These are phyloP conservation scores for Allomyces arbusculus DNA, from an alignment of 192 early-diverging fungal species.

Conservation along the genomic window DNA sequence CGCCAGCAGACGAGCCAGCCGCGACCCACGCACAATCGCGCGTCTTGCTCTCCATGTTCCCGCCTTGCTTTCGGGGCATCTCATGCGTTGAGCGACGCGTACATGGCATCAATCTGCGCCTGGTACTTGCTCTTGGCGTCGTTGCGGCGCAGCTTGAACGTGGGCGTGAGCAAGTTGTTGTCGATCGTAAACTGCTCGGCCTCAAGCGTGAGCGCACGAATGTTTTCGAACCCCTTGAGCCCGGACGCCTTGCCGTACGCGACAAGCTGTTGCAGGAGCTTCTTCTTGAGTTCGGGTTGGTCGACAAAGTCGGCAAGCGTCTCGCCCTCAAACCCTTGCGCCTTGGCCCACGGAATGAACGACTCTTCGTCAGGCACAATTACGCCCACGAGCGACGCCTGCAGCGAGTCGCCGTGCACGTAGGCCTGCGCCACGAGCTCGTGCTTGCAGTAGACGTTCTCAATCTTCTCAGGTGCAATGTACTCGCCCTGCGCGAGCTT, in stretches of 20 bases:
- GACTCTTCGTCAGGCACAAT: slow-evolving; percentile 60
- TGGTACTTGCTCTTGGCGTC: slow-evolving; percentile 48
- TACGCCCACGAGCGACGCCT: slow-evolving; percentile 65
- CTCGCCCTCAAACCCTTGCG: slow-evolving; percentile 10
- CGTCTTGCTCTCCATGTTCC: no score
- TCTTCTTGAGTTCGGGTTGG: slow-evolving; percentile 23
- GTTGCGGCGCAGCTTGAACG: slow-evolving; percentile 79
- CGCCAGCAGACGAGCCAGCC: no score
- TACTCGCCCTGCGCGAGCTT: slow-evolving; percentile 88
- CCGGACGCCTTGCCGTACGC: slow-evolving; percentile 38
- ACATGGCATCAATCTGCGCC: slow-evolving; percentile 51
- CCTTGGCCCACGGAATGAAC: slow-evolving; percentile 44
- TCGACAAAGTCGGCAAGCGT: slow-evolving; percentile 14
- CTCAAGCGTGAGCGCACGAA: slow-evolving; percentile 52
- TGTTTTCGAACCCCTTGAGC: slow-evolving; percentile 77
- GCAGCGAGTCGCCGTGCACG: slow-evolving; percentile 85
- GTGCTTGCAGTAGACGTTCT: slow-evolving; percentile 56
- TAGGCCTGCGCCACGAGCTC: slow-evolving; percentile 65
- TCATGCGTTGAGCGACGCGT: slow-evolving; percentile 9
- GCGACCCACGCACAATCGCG: no score
- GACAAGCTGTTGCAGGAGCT: slow-evolving; percentile 33
- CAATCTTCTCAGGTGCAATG: slow-evolving; percentile 85
- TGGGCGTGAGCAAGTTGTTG: slow-evolving; percentile 71
- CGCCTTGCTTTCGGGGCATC: no score
- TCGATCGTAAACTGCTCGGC: slow-evolving; percentile 59